Percentiles rank a stretch among this genome's conserved stretches.
Evolutionary conservation across 192 early-diverging fungal genomes (phyloP).

Genomic region (Coemansia sp.): DNA sequence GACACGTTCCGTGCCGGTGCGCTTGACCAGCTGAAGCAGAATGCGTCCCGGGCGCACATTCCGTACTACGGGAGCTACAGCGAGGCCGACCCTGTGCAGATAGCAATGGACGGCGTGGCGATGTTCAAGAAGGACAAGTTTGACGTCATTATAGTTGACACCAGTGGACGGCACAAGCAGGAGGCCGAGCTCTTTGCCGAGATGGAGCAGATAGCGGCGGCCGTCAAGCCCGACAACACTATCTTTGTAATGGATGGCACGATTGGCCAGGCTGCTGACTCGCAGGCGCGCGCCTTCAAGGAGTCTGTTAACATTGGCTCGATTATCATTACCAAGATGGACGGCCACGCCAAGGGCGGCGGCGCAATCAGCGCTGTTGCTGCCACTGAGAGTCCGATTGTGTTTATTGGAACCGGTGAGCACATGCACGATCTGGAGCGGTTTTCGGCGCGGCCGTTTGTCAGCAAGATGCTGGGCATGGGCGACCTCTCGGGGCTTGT

Average conservation of each 20-base stretch:
- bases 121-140: conserved; percentile 92
- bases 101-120: conserved; percentile 88
- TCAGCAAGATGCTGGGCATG: conserved; percentile 95
- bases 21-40: conserved; percentile 98
- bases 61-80: conserved; percentile 92
- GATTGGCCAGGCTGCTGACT: conserved; percentile 95
- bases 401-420: conserved; percentile 97
- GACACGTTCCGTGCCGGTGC: conserved; percentile 99
- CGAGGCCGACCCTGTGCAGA: conserved; percentile 88
- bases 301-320: conserved; percentile 92
- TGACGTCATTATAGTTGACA: conserved; percentile 98
- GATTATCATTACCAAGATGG: conserved; percentile 98
- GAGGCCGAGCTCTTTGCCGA: conserved; percentile 93
- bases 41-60: conserved; percentile 96
- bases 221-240: conserved; percentile 81
- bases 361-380: conserved; percentile 98
- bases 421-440: conserved; percentile 93
- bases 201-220: conserved; percentile 91
- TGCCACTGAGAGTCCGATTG: conserved; percentile 87
- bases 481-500: conserved; percentile 86
- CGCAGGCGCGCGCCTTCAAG: conserved; percentile 89
- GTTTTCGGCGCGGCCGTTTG: conserved; percentile 84
- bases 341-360: conserved; percentile 98
- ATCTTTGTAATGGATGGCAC: conserved; percentile 99
- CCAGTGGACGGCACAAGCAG: conserved; percentile 94